Base-by-base conservation (phyloP, 1,284 basidiomycete genomes). In the Cutaneotrichosporon sp. region DNA sequence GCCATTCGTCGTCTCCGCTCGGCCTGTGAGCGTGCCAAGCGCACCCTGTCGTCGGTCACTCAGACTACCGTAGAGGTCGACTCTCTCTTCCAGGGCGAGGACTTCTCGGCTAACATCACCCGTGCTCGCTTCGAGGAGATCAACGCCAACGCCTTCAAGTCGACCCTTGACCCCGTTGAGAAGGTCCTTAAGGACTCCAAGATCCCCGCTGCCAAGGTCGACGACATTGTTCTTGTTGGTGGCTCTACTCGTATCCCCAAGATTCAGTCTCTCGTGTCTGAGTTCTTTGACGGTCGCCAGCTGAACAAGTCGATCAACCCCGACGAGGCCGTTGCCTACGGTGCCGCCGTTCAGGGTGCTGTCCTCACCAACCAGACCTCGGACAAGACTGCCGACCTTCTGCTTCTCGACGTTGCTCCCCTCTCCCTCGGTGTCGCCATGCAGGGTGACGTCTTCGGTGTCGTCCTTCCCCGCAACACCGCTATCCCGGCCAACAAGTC, bases 51-150 rank as follows among this genome's bases (percentile, higher is more conserved):
- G 51, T 91, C 88, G 69, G 94, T 96, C 70, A 86, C 94, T 60
- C 94, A 97, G 81, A 98, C 94, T 70, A 96, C 92, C 60, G 87
- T 98, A 69, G 94, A 98, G 80, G 91, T 98, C 68, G 96, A 98
- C 81, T 99, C 94, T 23, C 85, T 98, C 69, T 97, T 83, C 84
- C 85, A 94, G 83, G 88, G 73, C 57, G 66, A 66, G 60, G 92
- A 97, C 80, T 97, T 97, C 82, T 90, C 88, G 46, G 85, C 92
- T 69, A 91, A 86, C 78, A 93, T 97, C 77, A 92, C 90, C 67
- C 90, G 96, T 84, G 96, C 96, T 67, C 90, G 93, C 77, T 98
- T 99, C 80, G 96, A 99, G 80, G 94, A 98, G 81, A 94, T 98
- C 81, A 97, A 97, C 76, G 90, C 90, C 59, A 69, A 78, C 48